Percentiles rank a stretch among this genome's conserved stretches.
These are phyloP conservation scores for Lepiota subincarnata DNA, from an alignment of 768 basidiomycete species.

Conservation along the genomic window DNA sequence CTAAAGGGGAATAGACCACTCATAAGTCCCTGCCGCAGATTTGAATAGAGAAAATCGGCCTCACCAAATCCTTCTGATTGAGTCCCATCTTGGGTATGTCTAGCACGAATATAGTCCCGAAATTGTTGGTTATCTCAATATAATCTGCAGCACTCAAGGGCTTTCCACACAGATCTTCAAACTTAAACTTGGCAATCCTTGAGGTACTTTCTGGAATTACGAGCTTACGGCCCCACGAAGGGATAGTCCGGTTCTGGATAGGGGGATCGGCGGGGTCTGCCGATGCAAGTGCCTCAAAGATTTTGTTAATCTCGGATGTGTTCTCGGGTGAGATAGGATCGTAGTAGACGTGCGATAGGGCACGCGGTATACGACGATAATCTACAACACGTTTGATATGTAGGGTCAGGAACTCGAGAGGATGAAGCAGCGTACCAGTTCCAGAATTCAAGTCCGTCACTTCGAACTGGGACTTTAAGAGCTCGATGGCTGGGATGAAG, in stretches of 20 bases:
- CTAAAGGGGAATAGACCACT: constrained; percentile 31
- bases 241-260: constrained; percentile 57
- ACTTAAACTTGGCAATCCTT: constrained; percentile 80
- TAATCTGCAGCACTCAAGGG: constrained; percentile 96
- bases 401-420: background rate
- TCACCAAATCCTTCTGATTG: constrained; percentile 79
- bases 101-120: constrained; percentile 82
- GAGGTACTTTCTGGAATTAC: constrained; percentile 75
- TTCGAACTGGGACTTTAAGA: constrained; percentile 82
- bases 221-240: constrained; percentile 89
- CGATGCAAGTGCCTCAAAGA: constrained; percentile 71
- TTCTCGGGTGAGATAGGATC: constrained; percentile 70
- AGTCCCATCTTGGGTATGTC: constrained; percentile 89
- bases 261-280: constrained; percentile 51
- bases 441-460: constrained; percentile 95
- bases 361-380: constrained; percentile 90
- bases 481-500: constrained; percentile 91
- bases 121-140: constrained; percentile 85
- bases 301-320: constrained; percentile 67
- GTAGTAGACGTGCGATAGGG: constrained; percentile 92
- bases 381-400: constrained; percentile 41
- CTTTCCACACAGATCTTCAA: constrained; percentile 81
- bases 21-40: background rate
- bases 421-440: constrained; percentile 55
- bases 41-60: constrained; percentile 13